Evolutionary conservation across 176 grass and related monocot species (phyloP).

Genomic region (Elymus sibiricus): DNA sequence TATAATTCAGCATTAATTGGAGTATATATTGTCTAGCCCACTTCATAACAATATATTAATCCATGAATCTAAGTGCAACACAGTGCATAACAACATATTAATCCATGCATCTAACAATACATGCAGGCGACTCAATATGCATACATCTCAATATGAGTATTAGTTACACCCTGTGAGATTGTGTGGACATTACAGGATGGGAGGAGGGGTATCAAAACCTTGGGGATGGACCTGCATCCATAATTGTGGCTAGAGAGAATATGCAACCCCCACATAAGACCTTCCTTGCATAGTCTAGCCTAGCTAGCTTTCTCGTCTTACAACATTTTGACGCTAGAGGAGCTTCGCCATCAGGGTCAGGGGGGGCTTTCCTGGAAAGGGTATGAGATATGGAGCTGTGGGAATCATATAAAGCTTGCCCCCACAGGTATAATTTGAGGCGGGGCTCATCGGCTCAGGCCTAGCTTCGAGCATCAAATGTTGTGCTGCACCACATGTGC

Average conservation of each 20-base stretch:
- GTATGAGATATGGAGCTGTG: neutral
- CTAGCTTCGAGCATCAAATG: constrained; percentile 30
- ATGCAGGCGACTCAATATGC: neutral
- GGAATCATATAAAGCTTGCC: constrained; percentile 51
- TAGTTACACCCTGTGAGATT: neutral
- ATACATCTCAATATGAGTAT: neutral
- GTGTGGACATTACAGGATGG: constrained; percentile 39
- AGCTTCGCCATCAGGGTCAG: constrained; percentile 7
- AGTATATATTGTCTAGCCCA: too few species aligned
- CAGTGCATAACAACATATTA: neutral
- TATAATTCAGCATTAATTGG: too few species aligned
- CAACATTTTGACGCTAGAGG: constrained; percentile 39
- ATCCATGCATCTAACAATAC: neutral
- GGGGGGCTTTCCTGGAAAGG: constrained; percentile 8
- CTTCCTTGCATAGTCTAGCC: constrained; percentile 51
- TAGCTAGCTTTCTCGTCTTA: constrained; percentile 12
- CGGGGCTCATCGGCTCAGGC: constrained; percentile 26
- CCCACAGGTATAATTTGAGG: constrained; percentile 26
- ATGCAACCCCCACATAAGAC: constrained; percentile 60
- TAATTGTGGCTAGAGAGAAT: constrained; percentile 46
- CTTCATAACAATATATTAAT: neutral
- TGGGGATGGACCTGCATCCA: constrained; percentile 36
- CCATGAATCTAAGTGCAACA: too few species aligned
- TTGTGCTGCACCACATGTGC: constrained; percentile 26
- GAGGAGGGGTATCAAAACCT: constrained; percentile 26